Percentiles rank a stretch among this genome's conserved stretches.
These are phyloP conservation scores for Prunus mira DNA, from an alignment of 306 rosid genomes.

Conservation along the genomic window DNA sequence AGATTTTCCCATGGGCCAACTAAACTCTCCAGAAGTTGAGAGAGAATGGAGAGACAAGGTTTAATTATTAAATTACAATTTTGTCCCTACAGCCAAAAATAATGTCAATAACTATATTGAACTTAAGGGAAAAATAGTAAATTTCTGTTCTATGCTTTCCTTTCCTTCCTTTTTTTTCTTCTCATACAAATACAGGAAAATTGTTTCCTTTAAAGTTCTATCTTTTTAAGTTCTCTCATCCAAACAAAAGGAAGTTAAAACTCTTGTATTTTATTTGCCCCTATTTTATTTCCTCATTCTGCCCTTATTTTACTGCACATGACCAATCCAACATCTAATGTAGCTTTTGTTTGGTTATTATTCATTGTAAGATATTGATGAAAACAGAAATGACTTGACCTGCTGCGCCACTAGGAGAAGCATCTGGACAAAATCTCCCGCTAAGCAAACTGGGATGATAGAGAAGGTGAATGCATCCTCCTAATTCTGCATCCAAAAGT, in stretches of 20 bases:
- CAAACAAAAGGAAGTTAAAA: background rate
- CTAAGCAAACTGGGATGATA: constrained; percentile 91
- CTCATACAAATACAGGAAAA: background rate
- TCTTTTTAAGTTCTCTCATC: background rate
- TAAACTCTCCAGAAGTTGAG: background rate
- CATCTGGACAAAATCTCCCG: constrained; percentile 97
- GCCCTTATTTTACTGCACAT: background rate
- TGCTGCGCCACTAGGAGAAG: constrained; percentile 94
- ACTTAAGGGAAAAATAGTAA: background rate
- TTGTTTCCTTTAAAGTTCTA: background rate
- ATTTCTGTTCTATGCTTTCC: background rate
- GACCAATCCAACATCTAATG: background rate
- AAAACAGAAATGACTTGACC: constrained; percentile 50
- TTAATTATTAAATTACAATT: background rate
- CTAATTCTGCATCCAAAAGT: constrained; percentile 90
- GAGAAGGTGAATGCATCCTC: constrained; percentile 83
- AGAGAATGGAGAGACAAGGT: background rate
- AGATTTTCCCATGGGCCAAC: background rate
- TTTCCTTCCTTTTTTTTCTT: background rate
- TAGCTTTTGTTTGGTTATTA: constrained; percentile 3
- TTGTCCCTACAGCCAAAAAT: background rate
- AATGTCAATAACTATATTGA: background rate
- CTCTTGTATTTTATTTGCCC: background rate
- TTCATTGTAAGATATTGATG: background rate
- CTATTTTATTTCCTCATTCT: background rate